Conservation (phyloP, 371 early-diverging fungal species). For the Choanephora cucurbitarum region DNA sequence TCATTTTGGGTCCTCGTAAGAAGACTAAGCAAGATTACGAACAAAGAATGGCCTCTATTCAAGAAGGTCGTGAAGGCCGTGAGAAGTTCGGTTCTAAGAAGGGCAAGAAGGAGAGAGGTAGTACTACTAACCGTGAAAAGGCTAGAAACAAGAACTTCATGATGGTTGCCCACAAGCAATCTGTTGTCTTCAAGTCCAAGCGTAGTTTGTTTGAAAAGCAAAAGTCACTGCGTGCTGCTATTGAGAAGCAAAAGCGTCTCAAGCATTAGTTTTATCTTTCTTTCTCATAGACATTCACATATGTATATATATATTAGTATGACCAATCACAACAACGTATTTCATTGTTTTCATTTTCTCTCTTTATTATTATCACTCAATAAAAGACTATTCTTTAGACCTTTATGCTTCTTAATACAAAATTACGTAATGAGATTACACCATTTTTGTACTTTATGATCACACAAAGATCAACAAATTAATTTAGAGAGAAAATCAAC, state of each 20-base stretch:
- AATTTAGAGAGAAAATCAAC: too few relatives aligned
- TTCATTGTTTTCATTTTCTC: not conserved
- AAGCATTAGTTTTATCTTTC: constrained; percentile 40
- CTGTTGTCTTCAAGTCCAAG: constrained; percentile 81
- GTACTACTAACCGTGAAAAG: constrained; percentile 91
- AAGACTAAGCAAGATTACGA: constrained; percentile 91
- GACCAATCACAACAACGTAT: too few relatives aligned
- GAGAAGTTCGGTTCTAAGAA: constrained; percentile 89
- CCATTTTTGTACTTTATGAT: too few relatives aligned
- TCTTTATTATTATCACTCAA: not conserved
- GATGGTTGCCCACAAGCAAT: constrained; percentile 94
- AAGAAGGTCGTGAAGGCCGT: constrained; percentile 86
- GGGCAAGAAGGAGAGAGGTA: constrained; percentile 79
- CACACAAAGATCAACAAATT: too few relatives aligned
- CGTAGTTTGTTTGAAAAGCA: constrained; percentile 84
- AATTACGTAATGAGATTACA: too few relatives aligned
- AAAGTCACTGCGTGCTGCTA: constrained; percentile 65
- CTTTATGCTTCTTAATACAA: too few relatives aligned
- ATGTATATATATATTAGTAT: not conserved
- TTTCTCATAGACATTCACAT: not conserved
- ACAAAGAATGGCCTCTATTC: constrained; percentile 84
- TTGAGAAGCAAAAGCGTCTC: constrained; percentile 66
- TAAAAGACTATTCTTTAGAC: too few relatives aligned
- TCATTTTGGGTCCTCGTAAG: constrained; percentile 83
- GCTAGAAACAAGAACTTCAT: constrained; percentile 89